Evolutionary conservation across 2,329 filamentous ascomycete species (phyloP).

Genomic region (Tolypocladium nubicola): DNA sequence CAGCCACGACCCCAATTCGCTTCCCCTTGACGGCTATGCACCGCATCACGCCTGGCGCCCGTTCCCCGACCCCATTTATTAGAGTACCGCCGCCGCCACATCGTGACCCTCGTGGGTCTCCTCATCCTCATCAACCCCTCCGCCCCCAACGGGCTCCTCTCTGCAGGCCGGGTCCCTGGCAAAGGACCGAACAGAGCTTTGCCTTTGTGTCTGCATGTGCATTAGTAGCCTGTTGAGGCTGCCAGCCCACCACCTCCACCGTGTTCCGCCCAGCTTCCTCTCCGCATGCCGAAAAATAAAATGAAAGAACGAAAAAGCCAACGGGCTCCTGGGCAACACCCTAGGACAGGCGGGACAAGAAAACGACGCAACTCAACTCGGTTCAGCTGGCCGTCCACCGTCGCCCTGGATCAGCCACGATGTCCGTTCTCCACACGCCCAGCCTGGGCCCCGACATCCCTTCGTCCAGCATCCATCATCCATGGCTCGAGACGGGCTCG

Average conservation of each 20-base stretch:
- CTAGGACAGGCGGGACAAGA: too few relatives aligned
- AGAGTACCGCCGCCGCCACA: neutral
- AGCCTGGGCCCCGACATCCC: neutral
- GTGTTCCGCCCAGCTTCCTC: too few relatives aligned
- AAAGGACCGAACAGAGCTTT: neutral
- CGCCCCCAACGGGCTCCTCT: neutral
- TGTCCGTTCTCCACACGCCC: neutral
- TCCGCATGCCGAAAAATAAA: too few relatives aligned
- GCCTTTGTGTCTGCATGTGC: too few relatives aligned
- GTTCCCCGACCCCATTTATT: neutral
- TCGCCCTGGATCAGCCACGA: neutral
- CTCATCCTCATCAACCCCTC: neutral
- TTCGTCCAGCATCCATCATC: neutral
- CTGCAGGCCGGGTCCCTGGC: neutral
- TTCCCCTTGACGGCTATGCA: neutral
- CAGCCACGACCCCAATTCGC: neutral
- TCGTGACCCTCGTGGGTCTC: neutral
- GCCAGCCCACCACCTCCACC: neutral
- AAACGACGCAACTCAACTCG: neutral
- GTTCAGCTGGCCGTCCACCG: neutral
- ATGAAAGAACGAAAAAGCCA: too few relatives aligned
- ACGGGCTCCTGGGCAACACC: too few relatives aligned
- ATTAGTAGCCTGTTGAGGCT: neutral
- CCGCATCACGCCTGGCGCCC: neutral
- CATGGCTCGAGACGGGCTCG: neutral